Conservation (phyloP, 139 green algal species). For the Coelastrella sp. region DNA sequence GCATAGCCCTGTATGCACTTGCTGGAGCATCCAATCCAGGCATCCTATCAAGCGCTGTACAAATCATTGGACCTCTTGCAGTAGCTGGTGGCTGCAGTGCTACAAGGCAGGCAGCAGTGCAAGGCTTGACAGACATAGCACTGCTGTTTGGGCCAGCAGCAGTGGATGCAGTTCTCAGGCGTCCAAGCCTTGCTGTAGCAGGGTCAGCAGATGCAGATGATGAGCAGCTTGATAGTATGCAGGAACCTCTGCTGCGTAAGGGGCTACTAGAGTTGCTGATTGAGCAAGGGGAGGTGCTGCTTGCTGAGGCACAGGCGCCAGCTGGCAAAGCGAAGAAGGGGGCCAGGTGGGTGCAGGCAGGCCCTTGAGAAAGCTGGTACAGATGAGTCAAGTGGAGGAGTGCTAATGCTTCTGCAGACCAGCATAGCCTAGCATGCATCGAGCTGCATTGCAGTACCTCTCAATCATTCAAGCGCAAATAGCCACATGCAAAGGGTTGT, state of each 20-base stretch:
- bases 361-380: too few relatives aligned
- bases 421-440: too few relatives aligned
- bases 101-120: not conserved
- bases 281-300: constrained; percentile 13
- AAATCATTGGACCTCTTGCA: not conserved
- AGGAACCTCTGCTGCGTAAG: not conserved
- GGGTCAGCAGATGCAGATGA: not conserved
- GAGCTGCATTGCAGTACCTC: not conserved
- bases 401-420: not conserved
- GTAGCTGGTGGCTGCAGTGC: not conserved
- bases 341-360: not conserved
- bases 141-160: constrained; percentile 33
- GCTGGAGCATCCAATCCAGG: not conserved
- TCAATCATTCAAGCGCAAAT: not conserved
- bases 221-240: too few relatives aligned
- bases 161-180: constrained; percentile 16
- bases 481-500: not conserved
- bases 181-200: not conserved
- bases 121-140: constrained; percentile 27
- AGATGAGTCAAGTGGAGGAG: not conserved
- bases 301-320: constrained; percentile 14
- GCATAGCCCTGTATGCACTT: constrained; percentile 27
- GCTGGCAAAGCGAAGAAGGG: not conserved
- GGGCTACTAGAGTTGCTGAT: constrained; percentile 41
- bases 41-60: not conserved